These are phyloP conservation scores for Penicillium canariense DNA, from an alignment of 495 filamentous ascomycete species.

Conservation along the genomic window DNA sequence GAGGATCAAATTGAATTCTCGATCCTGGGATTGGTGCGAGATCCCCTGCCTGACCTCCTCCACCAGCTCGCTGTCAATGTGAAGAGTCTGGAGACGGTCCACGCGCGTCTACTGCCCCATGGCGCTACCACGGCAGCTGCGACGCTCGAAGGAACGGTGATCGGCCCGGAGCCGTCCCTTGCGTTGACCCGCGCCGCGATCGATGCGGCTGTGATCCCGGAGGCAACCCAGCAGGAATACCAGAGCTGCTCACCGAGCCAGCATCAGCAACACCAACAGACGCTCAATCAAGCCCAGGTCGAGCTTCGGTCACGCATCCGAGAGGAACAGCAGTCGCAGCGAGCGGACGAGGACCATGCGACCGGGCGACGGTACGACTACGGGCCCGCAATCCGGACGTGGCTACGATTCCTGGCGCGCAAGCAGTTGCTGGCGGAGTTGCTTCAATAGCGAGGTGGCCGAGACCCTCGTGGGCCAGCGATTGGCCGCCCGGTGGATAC, in stretches of 20 bases:
- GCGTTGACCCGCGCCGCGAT: constrained; percentile 34
- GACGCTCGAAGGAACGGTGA: constrained; percentile 22
- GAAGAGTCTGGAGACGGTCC: constrained; percentile 35
- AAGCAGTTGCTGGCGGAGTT: constrained; percentile 37
- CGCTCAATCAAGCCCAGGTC: constrained; percentile 34
- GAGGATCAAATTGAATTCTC: constrained; percentile 58
- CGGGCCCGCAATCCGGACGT: constrained; percentile 43
- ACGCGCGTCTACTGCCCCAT: constrained; percentile 28
- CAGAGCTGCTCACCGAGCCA: constrained; percentile 22
- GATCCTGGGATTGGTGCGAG: constrained; percentile 51
- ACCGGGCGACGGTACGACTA: constrained; percentile 48
- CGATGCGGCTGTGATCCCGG: constrained; percentile 27
- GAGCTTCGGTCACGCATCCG: constrained; percentile 38
- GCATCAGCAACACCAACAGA: constrained; percentile 25
- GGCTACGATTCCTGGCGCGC: constrained; percentile 44
- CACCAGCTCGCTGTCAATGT: constrained; percentile 48
- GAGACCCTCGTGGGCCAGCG: constrained; percentile 27
- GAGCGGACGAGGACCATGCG: constrained; percentile 46
- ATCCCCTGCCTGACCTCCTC: constrained; percentile 46
- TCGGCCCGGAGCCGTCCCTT: constrained; percentile 34
- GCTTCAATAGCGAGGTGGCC: constrained; percentile 7
- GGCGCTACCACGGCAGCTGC: background rate
- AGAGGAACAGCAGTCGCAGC: constrained; percentile 42
- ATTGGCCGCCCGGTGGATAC: constrained; percentile 33
- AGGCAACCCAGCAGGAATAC: constrained; percentile 15